Evolutionary conservation across 2,329 filamentous ascomycete species (phyloP).

Genomic region (Aspergillus candidus): DNA sequence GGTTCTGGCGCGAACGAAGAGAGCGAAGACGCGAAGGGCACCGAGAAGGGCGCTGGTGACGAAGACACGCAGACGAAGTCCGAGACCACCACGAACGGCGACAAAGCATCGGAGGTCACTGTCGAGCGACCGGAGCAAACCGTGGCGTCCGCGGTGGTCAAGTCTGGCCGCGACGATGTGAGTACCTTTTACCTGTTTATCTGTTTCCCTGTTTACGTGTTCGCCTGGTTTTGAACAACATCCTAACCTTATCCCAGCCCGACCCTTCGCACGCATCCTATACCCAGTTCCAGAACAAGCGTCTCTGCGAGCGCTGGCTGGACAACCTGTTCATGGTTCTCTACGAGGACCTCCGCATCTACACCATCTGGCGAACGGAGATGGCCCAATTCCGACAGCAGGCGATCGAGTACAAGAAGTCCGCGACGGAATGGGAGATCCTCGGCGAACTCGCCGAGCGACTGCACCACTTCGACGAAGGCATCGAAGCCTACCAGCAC

Average conservation of each 20-base stretch:
- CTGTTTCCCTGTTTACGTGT: not conserved
- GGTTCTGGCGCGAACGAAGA: conserved; percentile 33
- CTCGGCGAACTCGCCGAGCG: conserved; percentile 87
- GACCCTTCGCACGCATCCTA: conserved; percentile 65
- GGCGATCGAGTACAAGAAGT: conserved; percentile 93
- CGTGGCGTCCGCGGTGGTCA: conserved; percentile 69
- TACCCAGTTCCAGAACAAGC: conserved; percentile 92
- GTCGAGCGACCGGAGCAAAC: conserved; percentile 77
- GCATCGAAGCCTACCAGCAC: conserved; percentile 83
- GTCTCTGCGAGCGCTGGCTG: conserved; percentile 93
- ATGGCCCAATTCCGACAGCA: conserved; percentile 94
- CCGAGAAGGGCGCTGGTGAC: conserved; percentile 23
- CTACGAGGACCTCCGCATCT: conserved; percentile 94
- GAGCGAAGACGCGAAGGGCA: conserved; percentile 24
- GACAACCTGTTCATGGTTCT: conserved; percentile 99
- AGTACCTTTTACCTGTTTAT: conserved; percentile 21
- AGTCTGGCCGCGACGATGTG: conserved; percentile 67
- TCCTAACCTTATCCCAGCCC: conserved; percentile 38
- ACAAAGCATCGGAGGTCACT: conserved; percentile 29
- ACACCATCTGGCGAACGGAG: conserved; percentile 98
- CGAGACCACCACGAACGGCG: conserved; percentile 28
- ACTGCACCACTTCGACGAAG: conserved; percentile 85
- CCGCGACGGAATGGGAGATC: conserved; percentile 96
- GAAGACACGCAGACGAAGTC: conserved; percentile 15
- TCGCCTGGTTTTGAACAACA: not conserved